These are phyloP conservation scores for Alisma plantagoaquatica DNA, from an alignment of 106 monocot genomes.

Conservation along the genomic window DNA sequence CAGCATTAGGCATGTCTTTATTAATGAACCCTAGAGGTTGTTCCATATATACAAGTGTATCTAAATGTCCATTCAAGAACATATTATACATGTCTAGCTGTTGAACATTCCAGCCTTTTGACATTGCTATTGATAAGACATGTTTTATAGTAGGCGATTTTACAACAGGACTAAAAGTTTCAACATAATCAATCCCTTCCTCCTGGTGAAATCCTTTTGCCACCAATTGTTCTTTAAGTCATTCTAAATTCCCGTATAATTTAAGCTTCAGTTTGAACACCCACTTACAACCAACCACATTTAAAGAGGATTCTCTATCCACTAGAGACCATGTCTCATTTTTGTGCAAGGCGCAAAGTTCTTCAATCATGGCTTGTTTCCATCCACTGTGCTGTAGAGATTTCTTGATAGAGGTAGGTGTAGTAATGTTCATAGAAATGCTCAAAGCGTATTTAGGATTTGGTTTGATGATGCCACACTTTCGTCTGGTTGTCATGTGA, in stretches of 20 bases:
- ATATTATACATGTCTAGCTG: neutral
- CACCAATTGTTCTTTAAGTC: neutral
- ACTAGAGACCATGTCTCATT: neutral
- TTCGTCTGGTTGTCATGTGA: no score
- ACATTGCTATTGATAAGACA: neutral
- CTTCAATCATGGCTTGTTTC: no score
- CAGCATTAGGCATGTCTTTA: no score
- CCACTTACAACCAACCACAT: neutral
- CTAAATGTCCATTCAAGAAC: neutral
- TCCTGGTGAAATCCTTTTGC: neutral
- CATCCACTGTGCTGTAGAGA: no score
- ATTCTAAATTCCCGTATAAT: neutral
- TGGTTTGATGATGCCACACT: no score
- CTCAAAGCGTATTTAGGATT: no score
- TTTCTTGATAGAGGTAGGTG: no score
- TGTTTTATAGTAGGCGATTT: neutral
- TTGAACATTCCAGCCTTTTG: neutral
- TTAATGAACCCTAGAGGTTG: constrained; percentile 1
- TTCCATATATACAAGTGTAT: neutral
- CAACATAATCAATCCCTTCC: neutral
- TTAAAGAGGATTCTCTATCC: neutral
- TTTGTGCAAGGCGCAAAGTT: no score
- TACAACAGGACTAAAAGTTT: no score
- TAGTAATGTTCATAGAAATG: no score
- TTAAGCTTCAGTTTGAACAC: neutral